Evolutionary conservation across 208 protist genomes (phyloP), one percentile per base, ranked within the genome.

Genomic region (Crithidia mellificae): DNA sequence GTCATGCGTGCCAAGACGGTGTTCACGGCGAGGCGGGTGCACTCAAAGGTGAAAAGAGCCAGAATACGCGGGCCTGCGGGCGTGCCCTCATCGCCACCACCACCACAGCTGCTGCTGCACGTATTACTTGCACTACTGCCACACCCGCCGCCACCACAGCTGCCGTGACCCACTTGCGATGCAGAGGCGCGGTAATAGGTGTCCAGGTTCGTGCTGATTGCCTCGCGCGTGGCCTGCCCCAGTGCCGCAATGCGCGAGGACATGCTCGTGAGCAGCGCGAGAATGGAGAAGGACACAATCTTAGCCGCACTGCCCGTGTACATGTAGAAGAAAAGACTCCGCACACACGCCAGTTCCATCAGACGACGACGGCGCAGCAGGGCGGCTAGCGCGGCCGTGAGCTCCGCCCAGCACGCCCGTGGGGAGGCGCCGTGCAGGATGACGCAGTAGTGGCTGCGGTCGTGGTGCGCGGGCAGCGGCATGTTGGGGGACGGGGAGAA

Each of bases 281-380:
- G 72, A 77, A 89, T 61, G 24, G 59, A 43, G 38, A 62, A 80
- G 11, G 83, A 81, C 2, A 70, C 39, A 7, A 81, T 3, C 61
- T 85, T 85, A 6, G 63, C 53, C 2, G 46, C 49, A 3, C 79
- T 80, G n/a, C 75, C 74, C 41, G 76, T 59, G 68, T 86, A 88
- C 59, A 90, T 69, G 74, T 87, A 92, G 47, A 51, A 74, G 27
- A 80, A 75, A 9, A 92, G 67, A 63, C 68, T 80, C 50, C 72
- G 78, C 32, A 87, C 58, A 38, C 80, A 83, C 5, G 70, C 55
- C 25, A 77, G 38, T 61, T 66, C 55, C 59, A 88, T 67, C 20
- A 55, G 36, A 14, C 70, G 62, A 19, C 72, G 71, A 8, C 57
- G 77, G 6, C 68, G 64, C 32, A 77, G 74, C 29, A 92, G 66